phyloP scores from a whole-genome alignment of 2,329 filamentous ascomycete species.

The Colletotrichum sp. region DNA sequence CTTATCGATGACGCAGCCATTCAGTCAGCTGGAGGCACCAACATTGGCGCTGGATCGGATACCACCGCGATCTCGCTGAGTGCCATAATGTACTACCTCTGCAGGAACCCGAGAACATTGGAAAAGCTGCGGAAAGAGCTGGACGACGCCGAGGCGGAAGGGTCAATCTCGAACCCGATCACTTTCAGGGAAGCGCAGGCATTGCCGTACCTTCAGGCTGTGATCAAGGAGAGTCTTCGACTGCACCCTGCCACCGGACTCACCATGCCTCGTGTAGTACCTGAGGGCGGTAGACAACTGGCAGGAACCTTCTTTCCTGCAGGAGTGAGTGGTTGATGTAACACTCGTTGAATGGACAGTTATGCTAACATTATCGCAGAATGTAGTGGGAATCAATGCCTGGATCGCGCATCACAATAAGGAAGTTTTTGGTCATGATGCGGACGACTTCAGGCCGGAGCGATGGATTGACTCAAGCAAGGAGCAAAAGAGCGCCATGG shows the following conservation, averaged over 20 bases:
- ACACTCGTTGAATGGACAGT: no score
- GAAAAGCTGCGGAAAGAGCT: conserved; percentile 42
- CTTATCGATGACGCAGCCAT: conserved; percentile 38
- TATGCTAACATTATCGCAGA: neutral
- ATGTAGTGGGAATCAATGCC: conserved; percentile 44
- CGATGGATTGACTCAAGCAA: conserved; percentile 31
- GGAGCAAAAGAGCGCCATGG: conserved; percentile 20
- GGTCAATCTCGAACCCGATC: conserved; percentile 4
- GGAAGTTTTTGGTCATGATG: conserved; percentile 41
- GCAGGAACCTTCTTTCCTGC: conserved; percentile 34
- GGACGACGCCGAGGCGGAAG: conserved; percentile 23
- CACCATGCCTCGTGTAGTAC: conserved; percentile 52
- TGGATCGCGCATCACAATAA: conserved; percentile 46
- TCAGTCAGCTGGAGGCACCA: conserved; percentile 13
- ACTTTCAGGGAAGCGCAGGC: conserved; percentile 31
- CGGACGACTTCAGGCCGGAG: conserved; percentile 42
- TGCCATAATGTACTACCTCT: conserved; percentile 32
- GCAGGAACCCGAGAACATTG: conserved; percentile 30
- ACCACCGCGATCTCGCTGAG: conserved; percentile 38
- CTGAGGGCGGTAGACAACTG: conserved; percentile 46
- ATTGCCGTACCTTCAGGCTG: conserved; percentile 53
- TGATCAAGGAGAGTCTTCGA: conserved; percentile 57
- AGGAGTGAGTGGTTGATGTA: conserved; percentile 23
- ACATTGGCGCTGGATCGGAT: conserved; percentile 38
- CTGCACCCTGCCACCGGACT: conserved; percentile 53